Percentiles rank a stretch among this genome's conserved stretches.
These are phyloP conservation scores for Ascocoryne sarcoides DNA, from an alignment of 2,329 filamentous ascomycete species.

Conservation along the genomic window DNA sequence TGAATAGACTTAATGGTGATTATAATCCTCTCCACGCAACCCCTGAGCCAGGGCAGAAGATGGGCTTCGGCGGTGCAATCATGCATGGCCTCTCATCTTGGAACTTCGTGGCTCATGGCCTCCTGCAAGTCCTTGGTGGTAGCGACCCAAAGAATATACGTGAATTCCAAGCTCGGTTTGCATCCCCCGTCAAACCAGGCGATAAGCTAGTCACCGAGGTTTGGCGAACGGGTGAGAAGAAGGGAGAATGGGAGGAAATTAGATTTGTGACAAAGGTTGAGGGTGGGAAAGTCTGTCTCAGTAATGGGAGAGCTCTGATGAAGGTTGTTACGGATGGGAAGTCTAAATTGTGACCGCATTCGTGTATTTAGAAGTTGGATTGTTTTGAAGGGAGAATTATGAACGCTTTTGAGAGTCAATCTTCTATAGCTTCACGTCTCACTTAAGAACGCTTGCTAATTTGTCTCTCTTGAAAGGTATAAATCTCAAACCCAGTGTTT, in stretches of 20 bases:
- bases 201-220: slow-evolving; percentile 75
- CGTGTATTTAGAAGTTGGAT: too few relatives aligned
- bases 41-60: slow-evolving; percentile 74
- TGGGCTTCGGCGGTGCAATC: slow-evolving; percentile 86
- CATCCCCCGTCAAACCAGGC: slow-evolving; percentile 72
- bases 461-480: too few relatives aligned
- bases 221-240: slow-evolving; percentile 65
- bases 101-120: slow-evolving; percentile 67
- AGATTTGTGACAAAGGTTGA: slow-evolving; percentile 71
- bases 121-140: slow-evolving; percentile 65
- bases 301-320: slow-evolving; percentile 76
- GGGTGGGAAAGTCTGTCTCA: slow-evolving; percentile 75
- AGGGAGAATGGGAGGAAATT: slow-evolving; percentile 71
- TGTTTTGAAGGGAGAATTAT: too few relatives aligned
- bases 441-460: too few relatives aligned
- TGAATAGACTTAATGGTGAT: slow-evolving; percentile 73
- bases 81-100: slow-evolving; percentile 85
- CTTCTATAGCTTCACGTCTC: too few relatives aligned
- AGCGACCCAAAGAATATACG: slow-evolving; percentile 74
- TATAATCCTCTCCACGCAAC: slow-evolving; percentile 90
- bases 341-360: slow-evolving; percentile 20
- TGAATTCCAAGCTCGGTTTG: slow-evolving; percentile 85
- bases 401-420: too few relatives aligned
- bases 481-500: too few relatives aligned
- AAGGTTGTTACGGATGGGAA: slow-evolving; percentile 19